A percentile compares a stretch with the other conserved stretches of the same genome.
Evolutionary conservation across 257 asterid genomes (phyloP).

Genomic region (Nicotiana sylvestris): DNA sequence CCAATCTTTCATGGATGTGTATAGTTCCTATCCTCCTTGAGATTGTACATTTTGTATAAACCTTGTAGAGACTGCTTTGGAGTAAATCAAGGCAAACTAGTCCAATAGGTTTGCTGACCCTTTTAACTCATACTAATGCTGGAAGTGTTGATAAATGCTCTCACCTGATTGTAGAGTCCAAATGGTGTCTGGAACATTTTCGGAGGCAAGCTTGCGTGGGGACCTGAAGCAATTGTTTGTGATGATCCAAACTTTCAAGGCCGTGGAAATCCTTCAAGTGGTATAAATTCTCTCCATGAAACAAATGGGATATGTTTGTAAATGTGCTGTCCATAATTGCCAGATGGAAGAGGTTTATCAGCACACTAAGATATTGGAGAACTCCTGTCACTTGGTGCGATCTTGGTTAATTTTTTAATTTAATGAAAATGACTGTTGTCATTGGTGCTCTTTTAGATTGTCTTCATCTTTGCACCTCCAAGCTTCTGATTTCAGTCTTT

Average conservation of each 20-base stretch:
- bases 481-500: neutral
- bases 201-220: slow-evolving; percentile 48
- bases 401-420: neutral
- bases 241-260: slow-evolving; percentile 52
- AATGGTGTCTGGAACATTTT: slow-evolving; percentile 45
- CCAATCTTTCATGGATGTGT: neutral
- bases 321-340: neutral
- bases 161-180: slow-evolving; percentile 26
- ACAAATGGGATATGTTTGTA: neutral
- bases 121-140: neutral
- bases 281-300: slow-evolving; percentile 18
- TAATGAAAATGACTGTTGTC: neutral
- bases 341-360: neutral
- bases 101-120: neutral
- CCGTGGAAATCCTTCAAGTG: slow-evolving; percentile 42
- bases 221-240: slow-evolving; percentile 43
- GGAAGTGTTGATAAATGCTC: neutral
- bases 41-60: neutral
- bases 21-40: neutral
- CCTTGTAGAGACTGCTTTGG: neutral
- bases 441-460: neutral
- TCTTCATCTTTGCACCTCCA: neutral
- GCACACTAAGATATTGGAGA: neutral
- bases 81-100: slow-evolving; percentile 4
- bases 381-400: neutral